Percentiles rank a stretch among this genome's conserved stretches.
Evolutionary conservation across 306 rosid species (phyloP).

Genomic region (Dalbergia oliveri): DNA sequence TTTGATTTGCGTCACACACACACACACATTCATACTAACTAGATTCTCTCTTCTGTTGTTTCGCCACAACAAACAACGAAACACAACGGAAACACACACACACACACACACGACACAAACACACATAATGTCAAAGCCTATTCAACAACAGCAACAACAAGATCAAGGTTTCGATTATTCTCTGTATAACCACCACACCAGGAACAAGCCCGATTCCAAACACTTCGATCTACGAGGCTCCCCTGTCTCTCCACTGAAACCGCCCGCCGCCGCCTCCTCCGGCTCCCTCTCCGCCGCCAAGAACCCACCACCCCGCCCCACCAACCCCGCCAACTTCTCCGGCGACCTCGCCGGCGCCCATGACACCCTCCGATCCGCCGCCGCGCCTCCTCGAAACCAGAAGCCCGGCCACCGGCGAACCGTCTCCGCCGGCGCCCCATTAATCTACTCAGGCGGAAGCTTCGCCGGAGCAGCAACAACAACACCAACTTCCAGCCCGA

Average conservation of each 20-base stretch:
- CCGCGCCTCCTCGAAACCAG: conserved; percentile 49
- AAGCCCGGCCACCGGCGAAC: conserved; percentile 85
- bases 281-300: conserved; percentile 28
- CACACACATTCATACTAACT: too few relatives aligned
- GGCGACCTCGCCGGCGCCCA: conserved; percentile 51
- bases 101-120: neutral
- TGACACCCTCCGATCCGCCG: neutral
- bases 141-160: neutral
- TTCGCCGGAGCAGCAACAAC: neutral
- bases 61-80: too few relatives aligned
- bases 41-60: too few relatives aligned
- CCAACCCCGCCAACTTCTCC: conserved; percentile 56
- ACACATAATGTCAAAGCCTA: conserved; percentile 59
- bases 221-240: conserved; percentile 67
- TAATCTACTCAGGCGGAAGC: conserved; percentile 72
- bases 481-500: conserved; percentile 3
- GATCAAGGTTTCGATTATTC: conserved; percentile 67
- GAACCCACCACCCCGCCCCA: conserved; percentile 32
- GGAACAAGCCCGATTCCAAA: conserved; percentile 74
- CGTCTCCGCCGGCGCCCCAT: conserved; percentile 79
- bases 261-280: conserved; percentile 33
- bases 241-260: conserved; percentile 66
- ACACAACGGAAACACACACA: too few relatives aligned
- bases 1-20: too few relatives aligned
- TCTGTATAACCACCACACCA: conserved; percentile 56